Percentiles rank a stretch among this genome's conserved stretches.
These are phyloP conservation scores for Calonectria montana DNA, from an alignment of 2,329 filamentous ascomycete genomes.

Conservation along the genomic window DNA sequence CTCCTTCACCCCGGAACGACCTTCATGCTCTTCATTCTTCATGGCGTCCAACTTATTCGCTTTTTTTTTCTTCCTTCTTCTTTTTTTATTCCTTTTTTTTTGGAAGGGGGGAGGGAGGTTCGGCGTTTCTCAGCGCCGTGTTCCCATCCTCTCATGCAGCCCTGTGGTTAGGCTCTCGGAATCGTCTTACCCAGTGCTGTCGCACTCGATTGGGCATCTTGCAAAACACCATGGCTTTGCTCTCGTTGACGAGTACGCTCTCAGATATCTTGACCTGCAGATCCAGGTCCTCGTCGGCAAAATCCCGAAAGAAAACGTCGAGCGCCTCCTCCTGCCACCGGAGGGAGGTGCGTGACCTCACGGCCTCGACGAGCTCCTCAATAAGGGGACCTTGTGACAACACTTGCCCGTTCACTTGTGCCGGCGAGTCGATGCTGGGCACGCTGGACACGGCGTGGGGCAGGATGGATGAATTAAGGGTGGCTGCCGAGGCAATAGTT, in stretches of 20 bases:
- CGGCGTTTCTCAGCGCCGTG: neutral
- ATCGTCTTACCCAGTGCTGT: conserved; percentile 66
- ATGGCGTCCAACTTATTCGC: neutral
- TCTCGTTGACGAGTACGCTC: conserved; percentile 67
- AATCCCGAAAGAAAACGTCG: conserved; percentile 70
- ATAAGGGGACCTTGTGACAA: conserved; percentile 38
- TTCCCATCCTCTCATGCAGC: neutral
- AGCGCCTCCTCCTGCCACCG: conserved; percentile 69
- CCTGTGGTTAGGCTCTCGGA: conserved; percentile 53
- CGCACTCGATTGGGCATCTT: conserved; percentile 67
- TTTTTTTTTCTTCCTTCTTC: neutral
- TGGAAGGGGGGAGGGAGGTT: neutral
- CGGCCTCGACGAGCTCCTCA: conserved; percentile 56
- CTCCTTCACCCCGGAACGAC: neutral
- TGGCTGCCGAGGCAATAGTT: conserved; percentile 36
- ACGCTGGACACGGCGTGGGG: conserved; percentile 34
- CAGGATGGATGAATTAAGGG: conserved; percentile 45
- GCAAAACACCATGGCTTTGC: conserved; percentile 71
- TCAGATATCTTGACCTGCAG: conserved; percentile 70
- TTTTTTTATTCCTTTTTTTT: neutral
- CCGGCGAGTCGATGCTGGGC: conserved; percentile 30
- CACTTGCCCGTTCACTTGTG: conserved; percentile 34
- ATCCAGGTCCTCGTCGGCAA: conserved; percentile 67
- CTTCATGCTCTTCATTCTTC: conserved; percentile 11
- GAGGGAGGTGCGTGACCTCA: conserved; percentile 52